Conservation (phyloP, 2,329 filamentous ascomycete species). For the Emmonsiellopsis sp. region DNA sequence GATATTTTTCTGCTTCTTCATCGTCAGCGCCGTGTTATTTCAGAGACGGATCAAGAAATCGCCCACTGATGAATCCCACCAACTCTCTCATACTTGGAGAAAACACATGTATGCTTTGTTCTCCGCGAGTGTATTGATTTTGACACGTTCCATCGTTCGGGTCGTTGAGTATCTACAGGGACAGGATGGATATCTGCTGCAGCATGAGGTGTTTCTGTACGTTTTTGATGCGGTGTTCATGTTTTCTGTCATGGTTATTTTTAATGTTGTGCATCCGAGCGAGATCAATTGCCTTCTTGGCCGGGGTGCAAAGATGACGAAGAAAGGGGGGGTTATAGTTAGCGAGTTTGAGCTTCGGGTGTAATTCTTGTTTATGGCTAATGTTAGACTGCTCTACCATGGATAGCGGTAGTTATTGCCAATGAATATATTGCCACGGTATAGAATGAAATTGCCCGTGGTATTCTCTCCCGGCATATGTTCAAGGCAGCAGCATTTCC, state of each 20-base stretch:
- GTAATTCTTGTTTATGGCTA: background rate
- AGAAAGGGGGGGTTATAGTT: background rate
- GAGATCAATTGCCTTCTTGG: constrained; percentile 3
- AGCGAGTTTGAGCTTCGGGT: background rate
- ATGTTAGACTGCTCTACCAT: too few species aligned
- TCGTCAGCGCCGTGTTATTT: constrained; percentile 39
- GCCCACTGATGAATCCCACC: constrained; percentile 16
- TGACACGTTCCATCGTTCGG: constrained; percentile 16
- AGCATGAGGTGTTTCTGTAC: constrained; percentile 17
- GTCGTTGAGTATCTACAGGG: constrained; percentile 18
- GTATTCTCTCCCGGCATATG: too few species aligned
- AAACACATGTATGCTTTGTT: constrained; percentile 22
- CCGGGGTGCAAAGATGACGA: background rate
- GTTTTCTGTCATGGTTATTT: constrained; percentile 15
- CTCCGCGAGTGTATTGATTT: constrained; percentile 11
- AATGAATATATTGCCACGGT: background rate
- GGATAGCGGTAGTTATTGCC: background rate
- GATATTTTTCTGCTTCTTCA: constrained; percentile 46
- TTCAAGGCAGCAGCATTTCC: too few species aligned
- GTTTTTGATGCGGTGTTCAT: constrained; percentile 18
- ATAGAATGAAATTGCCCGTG: too few species aligned
- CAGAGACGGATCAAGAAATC: constrained; percentile 30
- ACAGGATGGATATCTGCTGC: constrained; percentile 13
- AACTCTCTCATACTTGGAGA: constrained; percentile 20
- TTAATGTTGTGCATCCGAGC: background rate